Evolutionary conservation across 176 grass and related monocot species (phyloP).

Genomic region (Paspalum notatum): DNA sequence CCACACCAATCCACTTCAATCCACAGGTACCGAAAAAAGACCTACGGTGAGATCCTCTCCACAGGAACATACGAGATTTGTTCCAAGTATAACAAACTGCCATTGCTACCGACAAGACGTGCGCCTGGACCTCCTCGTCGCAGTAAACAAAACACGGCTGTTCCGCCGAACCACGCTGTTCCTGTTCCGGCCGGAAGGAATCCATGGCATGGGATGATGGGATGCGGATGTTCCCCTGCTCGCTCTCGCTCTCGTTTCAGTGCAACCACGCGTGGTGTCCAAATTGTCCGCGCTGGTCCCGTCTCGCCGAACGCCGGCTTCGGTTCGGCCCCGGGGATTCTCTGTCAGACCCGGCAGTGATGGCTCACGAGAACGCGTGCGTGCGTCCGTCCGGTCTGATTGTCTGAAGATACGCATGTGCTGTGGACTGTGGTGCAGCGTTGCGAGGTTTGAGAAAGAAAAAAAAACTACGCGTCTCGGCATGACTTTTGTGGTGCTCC

Average conservation of each 20-base stretch:
- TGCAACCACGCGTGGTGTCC: not conserved
- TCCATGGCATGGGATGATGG: not conserved
- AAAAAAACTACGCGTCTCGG: not conserved
- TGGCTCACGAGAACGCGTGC: constrained; percentile 22
- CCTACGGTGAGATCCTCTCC: too few species aligned
- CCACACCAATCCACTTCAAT: too few species aligned
- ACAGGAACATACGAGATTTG: not conserved
- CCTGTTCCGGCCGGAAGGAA: not conserved
- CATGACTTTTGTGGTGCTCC: constrained; percentile 13
- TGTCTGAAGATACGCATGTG: not conserved
- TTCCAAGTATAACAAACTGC: not conserved
- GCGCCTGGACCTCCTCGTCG: constrained; percentile 10
- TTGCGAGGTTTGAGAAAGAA: not conserved
- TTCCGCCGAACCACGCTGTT: not conserved
- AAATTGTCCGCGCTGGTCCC: constrained; percentile 5
- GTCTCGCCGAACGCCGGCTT: not conserved
- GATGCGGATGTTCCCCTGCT: constrained; percentile 13
- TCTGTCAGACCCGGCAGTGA: not conserved
- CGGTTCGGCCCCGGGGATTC: not conserved
- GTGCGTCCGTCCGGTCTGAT: not conserved
- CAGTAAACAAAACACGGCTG: constrained; percentile 18
- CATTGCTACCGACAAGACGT: constrained; percentile 23
- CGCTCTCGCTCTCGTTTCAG: not conserved
- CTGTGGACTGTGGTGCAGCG: not conserved
- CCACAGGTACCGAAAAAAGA: too few species aligned